Percentiles rank a stretch among this genome's conserved stretches.
phyloP scores from a whole-genome alignment of 345 rosid species.

The Aquilaria malaccensis region DNA sequence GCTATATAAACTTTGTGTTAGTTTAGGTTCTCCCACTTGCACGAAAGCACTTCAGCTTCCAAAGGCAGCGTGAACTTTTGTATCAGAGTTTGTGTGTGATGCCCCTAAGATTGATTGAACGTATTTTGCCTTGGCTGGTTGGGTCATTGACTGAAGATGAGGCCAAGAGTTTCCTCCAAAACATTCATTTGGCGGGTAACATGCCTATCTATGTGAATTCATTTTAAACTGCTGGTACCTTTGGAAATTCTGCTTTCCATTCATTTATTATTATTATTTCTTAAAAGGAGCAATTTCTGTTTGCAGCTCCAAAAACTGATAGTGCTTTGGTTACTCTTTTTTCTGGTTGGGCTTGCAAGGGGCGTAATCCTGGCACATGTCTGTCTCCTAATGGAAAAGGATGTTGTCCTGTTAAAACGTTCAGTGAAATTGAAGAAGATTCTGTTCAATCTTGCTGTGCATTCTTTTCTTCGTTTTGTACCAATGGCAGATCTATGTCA shows the following conservation, averaged over 20 bases:
- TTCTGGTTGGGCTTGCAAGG: conserved; percentile 96
- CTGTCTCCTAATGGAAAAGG: conserved; percentile 51
- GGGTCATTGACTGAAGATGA: conserved; percentile 63
- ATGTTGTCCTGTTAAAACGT: conserved; percentile 47
- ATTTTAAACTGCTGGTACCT: neutral
- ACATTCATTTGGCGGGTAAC: conserved; percentile 76
- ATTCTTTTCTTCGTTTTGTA: conserved; percentile 29
- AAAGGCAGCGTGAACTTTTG: conserved; percentile 70
- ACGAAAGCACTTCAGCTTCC: conserved; percentile 58
- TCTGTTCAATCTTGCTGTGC: conserved; percentile 35
- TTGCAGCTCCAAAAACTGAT: conserved; percentile 64
- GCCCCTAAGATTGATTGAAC: conserved; percentile 87
- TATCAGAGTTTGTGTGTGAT: conserved; percentile 81
- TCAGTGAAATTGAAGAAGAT: conserved; percentile 51
- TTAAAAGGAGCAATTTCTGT: conserved; percentile 1
- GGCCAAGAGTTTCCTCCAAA: conserved; percentile 60
- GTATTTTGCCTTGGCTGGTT: conserved; percentile 82
- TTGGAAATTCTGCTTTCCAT: neutral
- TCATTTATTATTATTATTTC: conserved; percentile 1
- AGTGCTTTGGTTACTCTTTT: conserved; percentile 72
- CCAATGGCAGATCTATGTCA: conserved; percentile 16
- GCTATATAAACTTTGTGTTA: conserved; percentile 19
- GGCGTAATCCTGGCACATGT: conserved; percentile 56
- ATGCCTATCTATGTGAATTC: conserved; percentile 10
- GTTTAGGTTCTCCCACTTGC: conserved; percentile 86